A percentile compares a stretch with the other conserved stretches of the same genome.
Evolutionary conservation across 768 basidiomycete species (phyloP).

Genomic region (Rhizopogon vulgaris): DNA sequence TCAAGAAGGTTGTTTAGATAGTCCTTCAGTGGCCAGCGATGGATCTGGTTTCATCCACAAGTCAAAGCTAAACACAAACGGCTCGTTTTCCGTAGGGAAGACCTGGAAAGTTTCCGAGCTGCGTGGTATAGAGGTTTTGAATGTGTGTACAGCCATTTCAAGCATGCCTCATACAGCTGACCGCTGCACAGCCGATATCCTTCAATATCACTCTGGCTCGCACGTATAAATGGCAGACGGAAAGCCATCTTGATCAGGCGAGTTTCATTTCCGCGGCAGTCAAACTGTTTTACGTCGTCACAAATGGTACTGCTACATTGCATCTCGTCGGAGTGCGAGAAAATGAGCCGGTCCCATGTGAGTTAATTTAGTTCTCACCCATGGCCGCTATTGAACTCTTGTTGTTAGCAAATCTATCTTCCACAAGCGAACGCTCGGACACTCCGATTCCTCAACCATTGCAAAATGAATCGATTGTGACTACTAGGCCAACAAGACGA

Average conservation of each 20-base stretch:
- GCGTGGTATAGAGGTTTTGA: slow-evolving; percentile 67
- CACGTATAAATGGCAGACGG: slow-evolving; percentile 88
- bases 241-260: slow-evolving; percentile 64
- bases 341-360: slow-evolving; percentile 29
- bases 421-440: slow-evolving; percentile 14
- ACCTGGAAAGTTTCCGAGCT: slow-evolving; percentile 88
- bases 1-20: neutral
- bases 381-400: neutral
- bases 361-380: slow-evolving; percentile 8
- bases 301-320: slow-evolving; percentile 38
- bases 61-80: slow-evolving; percentile 92
- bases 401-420: slow-evolving; percentile 9
- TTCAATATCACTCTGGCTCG: slow-evolving; percentile 86
- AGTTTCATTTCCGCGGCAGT: slow-evolving; percentile 65
- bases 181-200: slow-evolving; percentile 40
- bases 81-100: slow-evolving; percentile 94
- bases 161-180: slow-evolving; percentile 14
- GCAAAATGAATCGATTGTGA: slow-evolving; percentile 1
- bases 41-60: slow-evolving; percentile 83
- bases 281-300: slow-evolving; percentile 49
- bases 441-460: slow-evolving; percentile 12
- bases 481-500: neutral
- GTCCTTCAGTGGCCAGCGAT: slow-evolving; percentile 46
- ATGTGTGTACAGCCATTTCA: slow-evolving; percentile 42
- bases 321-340: slow-evolving; percentile 56